These are phyloP conservation scores for Cryphonectria radicalis DNA, from an alignment of 2,329 filamentous ascomycete genomes.

Conservation along the genomic window DNA sequence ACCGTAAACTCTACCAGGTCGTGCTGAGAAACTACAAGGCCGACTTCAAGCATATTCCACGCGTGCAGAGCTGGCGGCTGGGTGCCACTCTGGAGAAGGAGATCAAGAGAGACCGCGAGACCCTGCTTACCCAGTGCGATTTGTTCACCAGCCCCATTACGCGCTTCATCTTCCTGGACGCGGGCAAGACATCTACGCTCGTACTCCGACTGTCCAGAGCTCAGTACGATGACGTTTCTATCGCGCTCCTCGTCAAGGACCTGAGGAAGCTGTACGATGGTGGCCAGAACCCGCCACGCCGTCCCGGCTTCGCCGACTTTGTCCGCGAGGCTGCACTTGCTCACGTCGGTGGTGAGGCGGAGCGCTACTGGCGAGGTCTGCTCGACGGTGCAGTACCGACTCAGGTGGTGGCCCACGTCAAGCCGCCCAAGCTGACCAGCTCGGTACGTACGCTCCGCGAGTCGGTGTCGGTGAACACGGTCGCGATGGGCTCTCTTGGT, in stretches of 20 bases:
- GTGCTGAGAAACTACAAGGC: conserved; percentile 48
- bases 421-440: conserved; percentile 45
- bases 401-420: conserved; percentile 47
- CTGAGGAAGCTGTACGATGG: conserved; percentile 51
- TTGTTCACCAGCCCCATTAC: conserved; percentile 51
- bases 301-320: conserved; percentile 54
- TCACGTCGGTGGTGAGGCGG: conserved; percentile 42
- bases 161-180: conserved; percentile 55
- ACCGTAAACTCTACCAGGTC: conserved; percentile 53
- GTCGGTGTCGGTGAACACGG: conserved; percentile 45
- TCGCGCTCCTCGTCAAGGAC: conserved; percentile 53
- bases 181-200: conserved; percentile 51
- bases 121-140: conserved; percentile 34
- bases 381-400: conserved; percentile 55
- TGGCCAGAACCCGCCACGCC: conserved; percentile 38
- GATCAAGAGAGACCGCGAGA: conserved; percentile 48
- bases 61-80: conserved; percentile 45
- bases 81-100: conserved; percentile 45
- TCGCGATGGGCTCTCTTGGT: conserved; percentile 44
- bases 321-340: conserved; percentile 45
- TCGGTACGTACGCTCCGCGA: conserved; percentile 47
- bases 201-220: conserved; percentile 53
- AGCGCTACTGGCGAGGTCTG: conserved; percentile 41
- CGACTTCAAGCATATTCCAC: conserved; percentile 50
- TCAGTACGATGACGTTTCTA: conserved; percentile 53